A percentile compares a stretch with the other conserved stretches of the same genome.
These are phyloP conservation scores for Fusarium penzigii DNA, from an alignment of 2,329 filamentous ascomycete genomes.

Conservation along the genomic window DNA sequence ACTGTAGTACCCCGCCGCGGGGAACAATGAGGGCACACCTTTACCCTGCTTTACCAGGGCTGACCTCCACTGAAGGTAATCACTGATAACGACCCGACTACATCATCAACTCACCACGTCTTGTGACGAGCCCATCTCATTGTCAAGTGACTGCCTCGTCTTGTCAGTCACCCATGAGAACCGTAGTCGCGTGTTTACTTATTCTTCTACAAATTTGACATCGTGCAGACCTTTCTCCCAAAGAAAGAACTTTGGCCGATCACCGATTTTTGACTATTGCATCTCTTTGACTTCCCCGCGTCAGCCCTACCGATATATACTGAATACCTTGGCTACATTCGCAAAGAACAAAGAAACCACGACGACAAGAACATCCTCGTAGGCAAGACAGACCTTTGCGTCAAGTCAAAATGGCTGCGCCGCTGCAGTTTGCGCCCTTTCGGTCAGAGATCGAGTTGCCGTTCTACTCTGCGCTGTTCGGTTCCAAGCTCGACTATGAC, in stretches of 20 bases:
- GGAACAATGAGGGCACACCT: slow-evolving; percentile 3
- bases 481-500: slow-evolving; percentile 93
- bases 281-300: slow-evolving; percentile 13
- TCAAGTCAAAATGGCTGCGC: slow-evolving; percentile 50
- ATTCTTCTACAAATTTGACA: too few relatives aligned
- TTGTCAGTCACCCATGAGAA: slow-evolving; percentile 17
- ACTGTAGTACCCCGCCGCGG: slow-evolving; percentile 15
- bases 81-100: slow-evolving; percentile 13
- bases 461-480: slow-evolving; percentile 91
- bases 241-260: too few relatives aligned
- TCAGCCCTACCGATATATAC: slow-evolving; percentile 8
- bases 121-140: slow-evolving; percentile 22
- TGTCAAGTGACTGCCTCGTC: slow-evolving; percentile 28
- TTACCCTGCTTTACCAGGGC: slow-evolving; percentile 28
- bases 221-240: too few relatives aligned
- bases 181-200: slow-evolving; percentile 2
- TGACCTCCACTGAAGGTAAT: slow-evolving; percentile 4
- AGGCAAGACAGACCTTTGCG: neutral
- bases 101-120: slow-evolving; percentile 22
- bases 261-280: too few relatives aligned
- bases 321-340: slow-evolving; percentile 4
- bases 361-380: neutral
- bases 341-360: neutral
- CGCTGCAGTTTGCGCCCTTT: slow-evolving; percentile 79
- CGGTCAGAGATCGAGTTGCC: slow-evolving; percentile 91